Evolutionary conservation across 75 land plant genomes (phyloP).

Genomic region (Chamaecyparis obtusa): DNA sequence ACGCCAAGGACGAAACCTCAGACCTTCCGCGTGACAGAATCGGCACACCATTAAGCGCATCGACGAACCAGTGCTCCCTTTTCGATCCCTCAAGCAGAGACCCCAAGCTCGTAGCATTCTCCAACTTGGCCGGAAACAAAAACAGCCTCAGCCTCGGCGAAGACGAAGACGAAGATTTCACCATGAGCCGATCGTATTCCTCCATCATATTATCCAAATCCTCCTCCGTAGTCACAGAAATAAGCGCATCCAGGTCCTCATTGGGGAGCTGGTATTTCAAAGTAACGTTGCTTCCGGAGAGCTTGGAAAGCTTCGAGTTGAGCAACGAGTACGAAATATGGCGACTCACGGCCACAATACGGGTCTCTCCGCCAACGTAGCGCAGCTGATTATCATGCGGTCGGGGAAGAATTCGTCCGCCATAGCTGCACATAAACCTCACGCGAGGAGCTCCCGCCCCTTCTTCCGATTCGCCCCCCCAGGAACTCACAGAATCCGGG

Average conservation of each 20-base stretch:
- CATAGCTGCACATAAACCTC: constrained; percentile 93
- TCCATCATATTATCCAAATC: constrained; percentile 93
- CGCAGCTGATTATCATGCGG: constrained; percentile 90
- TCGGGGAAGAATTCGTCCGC: constrained; percentile 87
- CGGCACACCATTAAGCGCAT: constrained; percentile 52
- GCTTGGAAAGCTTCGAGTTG: constrained; percentile 56
- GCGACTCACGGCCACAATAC: constrained; percentile 70
- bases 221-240: constrained; percentile 84
- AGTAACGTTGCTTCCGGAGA: constrained; percentile 28
- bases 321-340: constrained; percentile 49
- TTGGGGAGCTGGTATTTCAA: constrained; percentile 88
- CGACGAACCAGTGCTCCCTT: constrained; percentile 65
- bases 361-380: constrained; percentile 93
- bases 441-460: constrained; percentile 15
- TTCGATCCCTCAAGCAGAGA: constrained; percentile 43
- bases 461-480: not conserved
- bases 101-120: constrained; percentile 26
- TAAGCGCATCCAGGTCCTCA: constrained; percentile 86
- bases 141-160: constrained; percentile 42
- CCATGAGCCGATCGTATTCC: constrained; percentile 56
- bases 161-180: constrained; percentile 13
- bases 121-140: constrained; percentile 31
- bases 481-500: not conserved
- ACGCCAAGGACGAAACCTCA: constrained; percentile 60
- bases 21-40: constrained; percentile 53